phyloP scores from a whole-genome alignment of 345 rosid genomes.

The Salix brachista region DNA sequence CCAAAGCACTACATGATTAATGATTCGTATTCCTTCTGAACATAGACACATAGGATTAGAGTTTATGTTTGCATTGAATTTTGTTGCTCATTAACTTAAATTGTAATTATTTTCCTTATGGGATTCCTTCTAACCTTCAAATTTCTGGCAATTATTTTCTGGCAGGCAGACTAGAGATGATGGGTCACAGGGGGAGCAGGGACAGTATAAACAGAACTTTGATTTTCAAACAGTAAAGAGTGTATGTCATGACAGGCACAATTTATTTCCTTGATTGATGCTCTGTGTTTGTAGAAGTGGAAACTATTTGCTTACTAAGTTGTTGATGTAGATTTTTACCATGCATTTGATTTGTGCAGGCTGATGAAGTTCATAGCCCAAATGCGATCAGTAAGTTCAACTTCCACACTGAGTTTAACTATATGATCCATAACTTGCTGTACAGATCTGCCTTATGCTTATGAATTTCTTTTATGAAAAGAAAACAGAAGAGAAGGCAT shows the following conservation, averaged over 20 bases:
- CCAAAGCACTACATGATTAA: background rate
- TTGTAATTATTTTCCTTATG: background rate
- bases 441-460: background rate
- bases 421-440: background rate
- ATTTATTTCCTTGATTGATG: slow-evolving; percentile 14
- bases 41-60: background rate
- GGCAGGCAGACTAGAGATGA: slow-evolving; percentile 54
- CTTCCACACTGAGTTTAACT: slow-evolving; percentile 1
- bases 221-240: slow-evolving; percentile 31
- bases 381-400: slow-evolving; percentile 44
- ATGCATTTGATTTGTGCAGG: slow-evolving; percentile 41
- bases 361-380: slow-evolving; percentile 42
- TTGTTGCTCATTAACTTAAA: background rate
- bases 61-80: background rate
- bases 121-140: slow-evolving; percentile 2
- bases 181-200: slow-evolving; percentile 20
- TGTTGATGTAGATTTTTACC: slow-evolving; percentile 12
- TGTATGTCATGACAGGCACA: slow-evolving; percentile 30
- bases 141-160: slow-evolving; percentile 31
- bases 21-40: background rate
- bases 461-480: background rate
- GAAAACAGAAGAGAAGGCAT: background rate
- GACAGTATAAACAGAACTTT: slow-evolving; percentile 19
- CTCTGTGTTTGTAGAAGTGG: background rate
- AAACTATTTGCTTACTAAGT: background rate